phyloP scores from a whole-genome alignment of 78 protist species.

The Pigoraptor vietnamica region DNA sequence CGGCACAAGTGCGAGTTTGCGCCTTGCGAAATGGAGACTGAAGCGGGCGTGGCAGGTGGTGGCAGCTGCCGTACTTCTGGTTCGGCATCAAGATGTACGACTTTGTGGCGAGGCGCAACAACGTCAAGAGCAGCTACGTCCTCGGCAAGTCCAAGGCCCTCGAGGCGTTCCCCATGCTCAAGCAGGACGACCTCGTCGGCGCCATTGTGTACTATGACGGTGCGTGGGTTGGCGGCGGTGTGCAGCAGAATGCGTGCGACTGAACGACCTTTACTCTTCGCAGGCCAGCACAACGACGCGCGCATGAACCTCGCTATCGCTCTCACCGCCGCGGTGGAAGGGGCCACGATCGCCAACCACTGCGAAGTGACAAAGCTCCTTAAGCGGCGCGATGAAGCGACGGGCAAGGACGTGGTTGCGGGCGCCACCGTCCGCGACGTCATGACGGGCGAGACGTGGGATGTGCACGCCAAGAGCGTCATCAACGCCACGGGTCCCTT shows the following conservation, averaged over 20 bases:
- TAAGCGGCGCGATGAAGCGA: not conserved
- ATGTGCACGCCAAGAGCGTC: slow-evolving; percentile 43
- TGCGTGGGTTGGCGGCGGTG: not conserved
- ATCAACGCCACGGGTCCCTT: slow-evolving; percentile 88
- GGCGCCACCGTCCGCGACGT: slow-evolving; percentile 79
- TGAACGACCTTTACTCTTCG: not conserved
- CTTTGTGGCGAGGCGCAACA: slow-evolving; percentile 51
- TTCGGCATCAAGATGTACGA: slow-evolving; percentile 80
- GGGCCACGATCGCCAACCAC: slow-evolving; percentile 81
- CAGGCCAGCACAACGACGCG: slow-evolving; percentile 78
- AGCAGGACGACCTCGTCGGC: slow-evolving; percentile 30
- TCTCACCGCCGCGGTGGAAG: slow-evolving; percentile 75
- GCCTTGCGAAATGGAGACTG: too few relatives aligned
- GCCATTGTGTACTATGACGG: slow-evolving; percentile 76
- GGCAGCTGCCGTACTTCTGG: slow-evolving; percentile 59
- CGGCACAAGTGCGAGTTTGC: too few relatives aligned
- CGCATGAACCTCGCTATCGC: slow-evolving; percentile 79
- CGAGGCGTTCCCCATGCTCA: slow-evolving; percentile 52
- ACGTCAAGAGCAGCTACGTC: slow-evolving; percentile 20
- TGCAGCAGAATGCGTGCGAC: not conserved
- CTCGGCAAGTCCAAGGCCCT: slow-evolving; percentile 26
- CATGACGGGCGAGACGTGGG: slow-evolving; percentile 58
- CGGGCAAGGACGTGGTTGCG: not conserved
- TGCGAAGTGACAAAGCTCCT: not conserved
- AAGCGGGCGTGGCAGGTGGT: too few relatives aligned